phyloP scores from a whole-genome alignment of 139 green algal genomes.

The Yamagishiella unicocca region DNA sequence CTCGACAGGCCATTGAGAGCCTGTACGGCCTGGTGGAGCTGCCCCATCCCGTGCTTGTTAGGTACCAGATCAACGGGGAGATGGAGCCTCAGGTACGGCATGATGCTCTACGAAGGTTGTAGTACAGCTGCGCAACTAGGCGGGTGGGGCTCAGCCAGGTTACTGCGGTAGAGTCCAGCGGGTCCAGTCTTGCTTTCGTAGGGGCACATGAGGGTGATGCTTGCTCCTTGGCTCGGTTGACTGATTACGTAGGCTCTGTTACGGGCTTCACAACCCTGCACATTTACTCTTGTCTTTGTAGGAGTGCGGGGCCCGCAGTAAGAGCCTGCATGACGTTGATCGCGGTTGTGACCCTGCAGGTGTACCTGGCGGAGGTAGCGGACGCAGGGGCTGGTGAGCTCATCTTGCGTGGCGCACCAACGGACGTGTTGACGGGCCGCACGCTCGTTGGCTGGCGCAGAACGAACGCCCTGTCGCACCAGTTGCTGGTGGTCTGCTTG shows the following conservation, averaged over 20 bases:
- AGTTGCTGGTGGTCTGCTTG: constrained; percentile 4
- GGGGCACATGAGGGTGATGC: too few species aligned
- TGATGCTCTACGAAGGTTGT: not conserved
- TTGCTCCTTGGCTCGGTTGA: too few species aligned
- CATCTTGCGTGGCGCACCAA: not conserved
- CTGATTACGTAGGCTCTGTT: too few species aligned
- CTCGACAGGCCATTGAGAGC: constrained; percentile 13
- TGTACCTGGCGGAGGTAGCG: constrained; percentile 29
- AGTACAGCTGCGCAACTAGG: too few species aligned
- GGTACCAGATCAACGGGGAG: constrained; percentile 12
- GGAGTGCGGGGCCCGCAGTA: too few species aligned
- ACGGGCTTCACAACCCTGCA: too few species aligned
- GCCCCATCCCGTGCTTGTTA: constrained; percentile 9
- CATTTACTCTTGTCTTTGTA: too few species aligned
- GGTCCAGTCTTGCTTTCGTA: too few species aligned
- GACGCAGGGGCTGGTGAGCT: constrained; percentile 5
- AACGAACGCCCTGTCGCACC: not conserved
- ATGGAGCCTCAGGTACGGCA: constrained; percentile 2
- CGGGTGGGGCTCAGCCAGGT: too few species aligned
- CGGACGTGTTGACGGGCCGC: not conserved
- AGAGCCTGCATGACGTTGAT: too few species aligned
- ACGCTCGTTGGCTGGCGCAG: not conserved
- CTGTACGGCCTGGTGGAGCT: constrained; percentile 13
- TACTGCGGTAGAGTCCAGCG: too few species aligned
- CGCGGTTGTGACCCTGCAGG: too few species aligned